A percentile compares a stretch with the other conserved stretches of the same genome.
Conservation (phyloP, 2,329 filamentous ascomycete species). For the Alternaria conjuncta region DNA sequence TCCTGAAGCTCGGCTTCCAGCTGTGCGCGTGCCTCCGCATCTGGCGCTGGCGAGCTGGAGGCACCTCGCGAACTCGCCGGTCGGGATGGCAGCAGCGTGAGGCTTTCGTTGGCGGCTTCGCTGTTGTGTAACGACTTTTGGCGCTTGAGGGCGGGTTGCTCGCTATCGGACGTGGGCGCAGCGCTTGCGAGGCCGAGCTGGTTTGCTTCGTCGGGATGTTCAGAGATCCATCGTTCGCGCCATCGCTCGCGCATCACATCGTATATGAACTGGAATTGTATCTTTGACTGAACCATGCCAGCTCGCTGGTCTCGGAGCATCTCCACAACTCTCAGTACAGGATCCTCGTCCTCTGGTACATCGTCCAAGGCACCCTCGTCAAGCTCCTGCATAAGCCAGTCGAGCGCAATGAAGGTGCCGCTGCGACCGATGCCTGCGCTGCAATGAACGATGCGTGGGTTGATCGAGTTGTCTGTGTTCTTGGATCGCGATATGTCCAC, state of each 20-base stretch:
- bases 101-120: not conserved
- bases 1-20: conserved; percentile 44
- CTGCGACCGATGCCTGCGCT: conserved; percentile 93
- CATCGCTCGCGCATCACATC: conserved; percentile 79
- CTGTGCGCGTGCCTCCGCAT: conserved; percentile 34
- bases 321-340: conserved; percentile 81
- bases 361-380: conserved; percentile 71
- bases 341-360: conserved; percentile 63
- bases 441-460: conserved; percentile 74
- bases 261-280: conserved; percentile 88
- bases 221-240: conserved; percentile 59
- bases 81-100: conserved; percentile 1
- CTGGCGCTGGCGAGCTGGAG: conserved; percentile 13
- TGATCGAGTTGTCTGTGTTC: conserved; percentile 56
- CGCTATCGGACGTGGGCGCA: conserved; percentile 11
- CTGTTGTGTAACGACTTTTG: conserved; percentile 31
- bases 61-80: conserved; percentile 5
- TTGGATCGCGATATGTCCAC: conserved; percentile 70
- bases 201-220: conserved; percentile 38
- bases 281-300: conserved; percentile 92
- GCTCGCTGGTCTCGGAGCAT: conserved; percentile 82
- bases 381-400: conserved; percentile 85
- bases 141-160: conserved; percentile 37
- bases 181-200: conserved; percentile 25
- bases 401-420: conserved; percentile 95